phyloP scores from a whole-genome alignment of 169 alveolate genomes.

The Plasmodium inui region DNA sequence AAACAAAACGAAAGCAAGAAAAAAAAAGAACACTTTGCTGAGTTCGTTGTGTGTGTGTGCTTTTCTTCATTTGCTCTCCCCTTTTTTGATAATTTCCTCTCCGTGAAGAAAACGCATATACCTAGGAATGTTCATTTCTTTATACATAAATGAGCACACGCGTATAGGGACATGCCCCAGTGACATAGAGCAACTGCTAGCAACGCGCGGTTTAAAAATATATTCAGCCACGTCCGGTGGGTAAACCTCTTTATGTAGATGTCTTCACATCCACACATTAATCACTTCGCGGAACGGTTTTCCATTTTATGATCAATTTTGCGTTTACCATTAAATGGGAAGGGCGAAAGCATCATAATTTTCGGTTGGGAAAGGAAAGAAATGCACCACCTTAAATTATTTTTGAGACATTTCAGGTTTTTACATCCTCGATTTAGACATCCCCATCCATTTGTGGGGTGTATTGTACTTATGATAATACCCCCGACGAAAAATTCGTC shows the following conservation, averaged over 20 bases:
- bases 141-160: slow-evolving; percentile 6
- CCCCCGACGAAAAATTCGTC: neutral
- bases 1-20: neutral
- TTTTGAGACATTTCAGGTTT: neutral
- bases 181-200: neutral
- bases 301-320: neutral
- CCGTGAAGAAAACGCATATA: neutral
- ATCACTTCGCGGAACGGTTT: neutral
- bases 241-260: neutral
- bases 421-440: neutral
- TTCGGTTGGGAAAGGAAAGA: neutral
- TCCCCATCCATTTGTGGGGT: neutral
- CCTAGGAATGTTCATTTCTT: neutral
- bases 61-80: neutral
- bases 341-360: neutral
- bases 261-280: neutral
- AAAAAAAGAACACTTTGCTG: neutral
- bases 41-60: neutral
- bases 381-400: neutral
- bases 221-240: neutral
- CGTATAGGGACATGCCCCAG: neutral
- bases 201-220: neutral
- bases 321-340: neutral
- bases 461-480: neutral
- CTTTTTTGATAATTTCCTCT: neutral